phyloP scores from a whole-genome alignment of 1,284 basidiomycete species.

The Sporisorium graminicola region DNA sequence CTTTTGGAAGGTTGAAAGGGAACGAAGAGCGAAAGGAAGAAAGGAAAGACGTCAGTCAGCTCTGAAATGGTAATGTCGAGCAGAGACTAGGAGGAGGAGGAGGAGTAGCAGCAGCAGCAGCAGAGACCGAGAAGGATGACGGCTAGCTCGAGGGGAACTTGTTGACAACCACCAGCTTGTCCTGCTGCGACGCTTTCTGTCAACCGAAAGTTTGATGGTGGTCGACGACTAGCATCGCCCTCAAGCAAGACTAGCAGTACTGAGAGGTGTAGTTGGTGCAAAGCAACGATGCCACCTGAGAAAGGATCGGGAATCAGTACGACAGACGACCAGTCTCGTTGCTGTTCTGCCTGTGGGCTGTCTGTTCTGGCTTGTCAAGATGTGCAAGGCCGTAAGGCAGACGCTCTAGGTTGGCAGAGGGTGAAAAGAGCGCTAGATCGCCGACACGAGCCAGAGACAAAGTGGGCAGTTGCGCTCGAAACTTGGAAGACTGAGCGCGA shows the following conservation, averaged over 20 bases:
- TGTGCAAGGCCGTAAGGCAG: slow-evolving; percentile 8
- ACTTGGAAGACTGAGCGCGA: not conserved
- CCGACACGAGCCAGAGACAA: slow-evolving; percentile 7
- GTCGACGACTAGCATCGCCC: slow-evolving; percentile 7
- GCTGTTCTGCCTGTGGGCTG: not conserved
- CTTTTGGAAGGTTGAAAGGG: not conserved
- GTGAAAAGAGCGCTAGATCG: slow-evolving; percentile 17
- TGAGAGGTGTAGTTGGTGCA: not conserved
- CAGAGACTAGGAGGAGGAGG: not conserved
- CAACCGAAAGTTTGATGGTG: slow-evolving; percentile 3
- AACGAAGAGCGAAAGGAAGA: not conserved
- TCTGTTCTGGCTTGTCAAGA: slow-evolving; percentile 3
- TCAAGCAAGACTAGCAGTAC: not conserved
- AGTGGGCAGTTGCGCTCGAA: slow-evolving; percentile 1
- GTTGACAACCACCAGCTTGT: slow-evolving; percentile 10
- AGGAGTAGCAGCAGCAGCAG: not conserved
- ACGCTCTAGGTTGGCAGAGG: slow-evolving; percentile 5
- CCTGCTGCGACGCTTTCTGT: not conserved
- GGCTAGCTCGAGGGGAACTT: too few relatives aligned
- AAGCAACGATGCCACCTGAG: not conserved
- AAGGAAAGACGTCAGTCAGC: slow-evolving; percentile 7
- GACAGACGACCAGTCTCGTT: not conserved
- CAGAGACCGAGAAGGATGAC: too few relatives aligned
- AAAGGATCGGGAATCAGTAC: not conserved
- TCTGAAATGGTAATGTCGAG: not conserved